These are phyloP conservation scores for Populus simonii DNA, from an alignment of 345 rosid species.

Conservation along the genomic window DNA sequence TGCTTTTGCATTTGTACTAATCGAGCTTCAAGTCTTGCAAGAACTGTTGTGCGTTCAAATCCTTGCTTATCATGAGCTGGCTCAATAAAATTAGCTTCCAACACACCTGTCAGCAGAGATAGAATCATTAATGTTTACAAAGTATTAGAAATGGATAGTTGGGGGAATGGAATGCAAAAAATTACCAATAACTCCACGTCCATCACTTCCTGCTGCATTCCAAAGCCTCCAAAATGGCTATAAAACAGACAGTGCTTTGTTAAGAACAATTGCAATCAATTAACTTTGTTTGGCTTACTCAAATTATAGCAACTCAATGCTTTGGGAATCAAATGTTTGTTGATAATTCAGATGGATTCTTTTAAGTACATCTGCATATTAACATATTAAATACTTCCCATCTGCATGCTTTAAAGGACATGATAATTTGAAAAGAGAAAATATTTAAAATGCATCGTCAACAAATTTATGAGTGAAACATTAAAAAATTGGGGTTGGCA, in stretches of 20 bases:
- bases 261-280: conserved; percentile 7
- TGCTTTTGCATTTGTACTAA: conserved; percentile 77
- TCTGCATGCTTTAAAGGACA: background rate
- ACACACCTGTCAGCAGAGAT: conserved; percentile 52
- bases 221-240: conserved; percentile 99
- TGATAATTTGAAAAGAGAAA: background rate
- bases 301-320: background rate
- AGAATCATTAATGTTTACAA: conserved; percentile 15
- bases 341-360: background rate
- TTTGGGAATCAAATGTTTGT: background rate
- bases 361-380: background rate
- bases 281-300: background rate
- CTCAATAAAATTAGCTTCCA: conserved; percentile 94
- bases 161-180: conserved; percentile 6
- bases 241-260: conserved; percentile 10
- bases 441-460: background rate
- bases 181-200: conserved; percentile 91
- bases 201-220: conserved; percentile 88
- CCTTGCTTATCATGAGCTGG: conserved; percentile 99
- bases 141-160: conserved; percentile 1
- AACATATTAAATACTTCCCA: background rate
- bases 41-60: conserved; percentile 86
- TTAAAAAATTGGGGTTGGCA: background rate
- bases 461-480: background rate
- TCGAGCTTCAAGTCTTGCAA: conserved; percentile 74